A percentile compares a stretch with the other conserved stretches of the same genome.
Conservation (phyloP, 2,329 filamentous ascomycete genomes). For the Eurotiales sp. region DNA sequence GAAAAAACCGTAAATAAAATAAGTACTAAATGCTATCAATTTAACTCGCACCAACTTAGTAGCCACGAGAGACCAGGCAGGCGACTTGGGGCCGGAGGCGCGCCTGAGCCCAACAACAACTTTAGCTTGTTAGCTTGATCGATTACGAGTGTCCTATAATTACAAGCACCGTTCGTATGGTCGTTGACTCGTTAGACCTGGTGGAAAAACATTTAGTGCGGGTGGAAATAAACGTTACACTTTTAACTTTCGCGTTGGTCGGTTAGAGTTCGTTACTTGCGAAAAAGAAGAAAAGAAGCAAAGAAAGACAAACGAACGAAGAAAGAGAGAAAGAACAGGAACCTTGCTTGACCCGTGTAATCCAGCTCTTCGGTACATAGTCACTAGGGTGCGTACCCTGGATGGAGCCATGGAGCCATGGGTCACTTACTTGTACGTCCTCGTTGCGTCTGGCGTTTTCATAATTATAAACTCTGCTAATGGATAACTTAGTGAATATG, state of each 20-base stretch:
- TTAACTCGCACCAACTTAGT: not conserved
- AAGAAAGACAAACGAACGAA: not conserved
- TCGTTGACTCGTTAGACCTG: too few relatives aligned
- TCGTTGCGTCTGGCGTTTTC: too few relatives aligned
- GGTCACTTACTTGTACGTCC: too few relatives aligned
- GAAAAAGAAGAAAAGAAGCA: not conserved
- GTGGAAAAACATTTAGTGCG: too few relatives aligned
- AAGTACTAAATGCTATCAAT: not conserved
- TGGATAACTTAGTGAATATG: too few relatives aligned
- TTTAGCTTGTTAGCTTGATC: slow-evolving; percentile 1
- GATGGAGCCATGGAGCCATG: not conserved
- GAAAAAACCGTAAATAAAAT: not conserved
- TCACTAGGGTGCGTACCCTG: not conserved
- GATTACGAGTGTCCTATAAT: not conserved
- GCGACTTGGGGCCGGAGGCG: slow-evolving; percentile 9
- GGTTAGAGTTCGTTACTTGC: too few relatives aligned
- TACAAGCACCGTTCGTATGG: too few relatives aligned
- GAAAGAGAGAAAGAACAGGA: not conserved
- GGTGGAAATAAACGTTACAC: not conserved
- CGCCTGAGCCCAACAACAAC: slow-evolving; percentile 9
- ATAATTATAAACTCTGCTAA: too few relatives aligned
- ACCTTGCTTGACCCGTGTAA: not conserved
- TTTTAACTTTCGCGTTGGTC: not conserved
- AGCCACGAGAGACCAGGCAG: not conserved
- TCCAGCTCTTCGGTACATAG: not conserved